Conservation (phyloP, 805 yeast species). For the Candida anglica region DNA sequence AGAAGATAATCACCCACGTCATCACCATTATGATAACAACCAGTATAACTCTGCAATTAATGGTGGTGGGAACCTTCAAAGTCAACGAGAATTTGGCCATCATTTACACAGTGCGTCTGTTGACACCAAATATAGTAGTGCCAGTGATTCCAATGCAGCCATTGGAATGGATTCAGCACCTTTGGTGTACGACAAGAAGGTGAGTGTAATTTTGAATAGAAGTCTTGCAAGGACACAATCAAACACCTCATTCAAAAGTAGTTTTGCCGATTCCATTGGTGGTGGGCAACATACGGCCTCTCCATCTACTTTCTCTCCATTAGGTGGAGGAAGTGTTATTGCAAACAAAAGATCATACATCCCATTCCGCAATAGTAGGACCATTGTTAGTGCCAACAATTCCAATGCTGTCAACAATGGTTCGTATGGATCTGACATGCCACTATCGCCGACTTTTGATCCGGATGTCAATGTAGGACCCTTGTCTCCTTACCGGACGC, state of each 20-base stretch:
- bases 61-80: background rate
- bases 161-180: slow-evolving; percentile 69
- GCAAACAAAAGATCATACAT: slow-evolving; percentile 31
- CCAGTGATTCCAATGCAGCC: slow-evolving; percentile 36
- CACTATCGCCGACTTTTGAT: slow-evolving; percentile 16
- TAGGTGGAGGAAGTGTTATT: slow-evolving; percentile 8
- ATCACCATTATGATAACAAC: too few species aligned
- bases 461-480: slow-evolving; percentile 5
- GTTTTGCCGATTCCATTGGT: slow-evolving; percentile 63
- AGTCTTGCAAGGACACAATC: slow-evolving; percentile 73
- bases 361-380: slow-evolving; percentile 35
- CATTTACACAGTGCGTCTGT: slow-evolving; percentile 51
- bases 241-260: slow-evolving; percentile 70
- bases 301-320: slow-evolving; percentile 5
- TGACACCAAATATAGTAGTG: slow-evolving; percentile 51
- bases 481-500: slow-evolving; percentile 11
- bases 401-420: too few species aligned
- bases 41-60: background rate
- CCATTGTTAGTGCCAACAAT: slow-evolving; percentile 6
- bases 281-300: too few species aligned
- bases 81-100: slow-evolving; percentile 9
- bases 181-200: slow-evolving; percentile 74
- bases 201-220: slow-evolving; percentile 66
- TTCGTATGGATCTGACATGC: too few species aligned
- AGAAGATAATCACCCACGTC: too few species aligned